These are phyloP conservation scores for Artemisia argyi DNA, from an alignment of 129 eudicot species.

Conservation along the genomic window DNA sequence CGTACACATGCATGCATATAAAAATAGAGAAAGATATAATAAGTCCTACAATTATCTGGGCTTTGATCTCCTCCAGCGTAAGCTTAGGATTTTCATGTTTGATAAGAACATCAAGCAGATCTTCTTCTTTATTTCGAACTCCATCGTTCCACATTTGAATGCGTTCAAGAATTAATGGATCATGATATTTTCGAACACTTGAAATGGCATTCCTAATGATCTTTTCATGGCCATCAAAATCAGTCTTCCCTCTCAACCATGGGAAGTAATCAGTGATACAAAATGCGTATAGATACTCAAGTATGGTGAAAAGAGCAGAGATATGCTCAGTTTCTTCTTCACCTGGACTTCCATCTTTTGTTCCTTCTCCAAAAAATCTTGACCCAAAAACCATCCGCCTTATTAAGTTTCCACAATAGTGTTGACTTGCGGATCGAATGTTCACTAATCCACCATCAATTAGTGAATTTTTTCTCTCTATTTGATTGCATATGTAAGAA, in stretches of 20 bases:
- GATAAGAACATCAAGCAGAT: constrained; percentile 31
- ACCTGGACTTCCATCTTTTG: constrained; percentile 44
- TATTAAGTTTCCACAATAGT: constrained; percentile 36
- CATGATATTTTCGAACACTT: constrained; percentile 21
- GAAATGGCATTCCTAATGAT: neutral
- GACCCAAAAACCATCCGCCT: constrained; percentile 30
- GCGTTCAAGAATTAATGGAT: constrained; percentile 23
- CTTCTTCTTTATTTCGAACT: constrained; percentile 1
- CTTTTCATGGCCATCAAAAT: constrained; percentile 33
- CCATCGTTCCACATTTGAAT: constrained; percentile 24
- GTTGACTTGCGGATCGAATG: constrained; percentile 18
- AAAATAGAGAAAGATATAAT: neutral
- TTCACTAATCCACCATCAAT: constrained; percentile 8
- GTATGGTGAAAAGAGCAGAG: constrained; percentile 26
- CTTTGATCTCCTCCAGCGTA: constrained; percentile 21
- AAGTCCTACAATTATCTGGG: constrained; percentile 16
- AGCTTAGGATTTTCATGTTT: constrained; percentile 18
- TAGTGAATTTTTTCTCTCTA: neutral
- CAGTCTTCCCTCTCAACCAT: constrained; percentile 25
- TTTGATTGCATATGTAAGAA: constrained; percentile 19
- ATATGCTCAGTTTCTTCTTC: constrained; percentile 44
- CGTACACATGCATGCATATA: neutral
- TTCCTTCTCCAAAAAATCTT: constrained; percentile 32
- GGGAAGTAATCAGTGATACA: constrained; percentile 36
- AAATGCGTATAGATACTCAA: constrained; percentile 21